A percentile compares a stretch with the other conserved stretches of the same genome.
Evolutionary conservation across 1,284 basidiomycete genomes (phyloP).

Genomic region (Lentinula novae-zelandiae): DNA sequence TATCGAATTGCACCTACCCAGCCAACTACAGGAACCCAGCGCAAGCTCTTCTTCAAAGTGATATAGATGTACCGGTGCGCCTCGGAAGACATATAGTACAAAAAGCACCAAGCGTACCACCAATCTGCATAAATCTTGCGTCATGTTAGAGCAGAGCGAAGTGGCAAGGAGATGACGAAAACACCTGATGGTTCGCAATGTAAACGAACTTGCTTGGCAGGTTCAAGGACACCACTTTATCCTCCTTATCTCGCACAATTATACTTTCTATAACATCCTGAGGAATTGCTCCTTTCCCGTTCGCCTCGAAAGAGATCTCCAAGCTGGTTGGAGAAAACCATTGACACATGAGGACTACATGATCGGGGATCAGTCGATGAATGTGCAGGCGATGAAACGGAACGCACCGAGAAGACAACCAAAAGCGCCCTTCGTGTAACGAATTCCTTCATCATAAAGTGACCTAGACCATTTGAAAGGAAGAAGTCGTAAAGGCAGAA

Average conservation of each 20-base stretch:
- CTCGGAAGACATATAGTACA: conserved; percentile 68
- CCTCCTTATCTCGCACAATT: conserved; percentile 53
- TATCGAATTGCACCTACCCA: conserved; percentile 57
- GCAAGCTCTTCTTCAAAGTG: conserved; percentile 85
- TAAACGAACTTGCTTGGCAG: conserved; percentile 77
- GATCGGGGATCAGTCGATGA: conserved; percentile 13
- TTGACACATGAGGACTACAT: conserved; percentile 70
- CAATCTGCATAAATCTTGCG: conserved; percentile 83
- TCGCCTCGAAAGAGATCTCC: conserved; percentile 69
- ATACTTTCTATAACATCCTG: conserved; percentile 51
- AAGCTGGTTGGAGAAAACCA: conserved; percentile 81
- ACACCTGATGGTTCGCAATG: conserved; percentile 80
- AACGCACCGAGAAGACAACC: conserved; percentile 68
- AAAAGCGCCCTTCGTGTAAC: conserved; percentile 82
- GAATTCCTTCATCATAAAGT: conserved; percentile 65
- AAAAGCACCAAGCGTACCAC: conserved; percentile 90
- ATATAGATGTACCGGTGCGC: conserved; percentile 77
- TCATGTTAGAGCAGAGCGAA: neutral
- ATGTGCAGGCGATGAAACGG: neutral
- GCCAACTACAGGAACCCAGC: conserved; percentile 85
- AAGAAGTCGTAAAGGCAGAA: conserved; percentile 61
- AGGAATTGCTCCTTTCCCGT: conserved; percentile 60
- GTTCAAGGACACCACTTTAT: conserved; percentile 57
- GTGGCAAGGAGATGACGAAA: conserved; percentile 17
- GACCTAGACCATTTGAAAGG: conserved; percentile 45